Base-by-base conservation (phyloP, 768 basidiomycete species). In the Trametopsis cervina region DNA sequence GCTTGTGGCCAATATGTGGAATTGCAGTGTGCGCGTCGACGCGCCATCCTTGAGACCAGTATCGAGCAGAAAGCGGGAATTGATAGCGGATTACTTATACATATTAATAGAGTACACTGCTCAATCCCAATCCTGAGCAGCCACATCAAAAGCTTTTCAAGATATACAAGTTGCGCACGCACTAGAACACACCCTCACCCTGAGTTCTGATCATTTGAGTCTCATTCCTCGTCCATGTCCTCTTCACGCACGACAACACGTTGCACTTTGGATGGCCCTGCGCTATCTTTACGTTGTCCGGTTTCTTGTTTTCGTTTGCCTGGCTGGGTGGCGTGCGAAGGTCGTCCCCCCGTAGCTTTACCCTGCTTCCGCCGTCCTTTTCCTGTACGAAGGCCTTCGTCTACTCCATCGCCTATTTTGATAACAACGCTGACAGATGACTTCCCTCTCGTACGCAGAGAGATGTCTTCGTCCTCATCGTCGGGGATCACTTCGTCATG, bases 401-500 rank as follows among this genome's bases (percentile, higher is more conserved):
- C 71, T 53, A 75, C 68, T n/a, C 78, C 83, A 44, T 81, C 75
- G 7, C 82, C 81, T 40, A 89, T 74, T 51, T 66, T 78, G 40
- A 90, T 69, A 22, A 63, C 63, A 21, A 86, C 64, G 42, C 70
- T 72, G 27, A 90, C 68, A 13, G 78, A 78, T 13, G 86, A 88
- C 61, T 90, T 91, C 50, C 74, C 73, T 42, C 89, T 75, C 18
- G 78, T 81, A 52, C 76, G 75, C 46, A 72, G 70, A 15, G 65
- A 65, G 53, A 87, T 80, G 18, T 80, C 83, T 50, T 89, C 82
- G 42, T 84, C 81, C 38, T 85, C 81, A 53, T 86, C 80, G 1
- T 78, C 79, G 0, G 88, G 90, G 17, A 84, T 60, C 7, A 93
- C 59, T 66, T 93, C 92, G 54, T 95, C 92, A 52, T 78, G 74